These are phyloP conservation scores for Hypericum androsaemum DNA, from an alignment of 345 rosid species.

Conservation along the genomic window DNA sequence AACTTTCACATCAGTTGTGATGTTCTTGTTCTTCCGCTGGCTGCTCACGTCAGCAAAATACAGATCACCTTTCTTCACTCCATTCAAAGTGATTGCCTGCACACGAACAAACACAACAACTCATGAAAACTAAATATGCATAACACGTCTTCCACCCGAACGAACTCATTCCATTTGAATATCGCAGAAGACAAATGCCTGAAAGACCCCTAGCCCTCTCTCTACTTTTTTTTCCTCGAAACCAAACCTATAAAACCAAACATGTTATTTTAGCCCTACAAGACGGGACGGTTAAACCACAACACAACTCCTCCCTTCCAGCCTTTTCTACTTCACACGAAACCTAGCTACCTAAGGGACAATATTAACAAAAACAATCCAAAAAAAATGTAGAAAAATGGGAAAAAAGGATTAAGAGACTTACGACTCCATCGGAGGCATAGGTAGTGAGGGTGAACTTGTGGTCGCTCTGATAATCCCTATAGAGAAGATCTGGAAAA, in stretches of 20 bases:
- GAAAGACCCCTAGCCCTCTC: no score
- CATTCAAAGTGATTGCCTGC: conserved; percentile 28
- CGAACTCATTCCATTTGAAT: no score
- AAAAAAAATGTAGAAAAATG: neutral
- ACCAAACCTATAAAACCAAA: no score
- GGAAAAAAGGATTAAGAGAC: conserved; percentile 15
- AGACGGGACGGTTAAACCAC: no score
- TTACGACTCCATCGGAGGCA: conserved; percentile 68
- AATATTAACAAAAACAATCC: neutral
- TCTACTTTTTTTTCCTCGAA: no score
- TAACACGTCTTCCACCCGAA: neutral
- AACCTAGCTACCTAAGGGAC: no score
- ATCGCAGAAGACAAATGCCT: no score
- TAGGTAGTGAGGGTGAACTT: conserved; percentile 74
- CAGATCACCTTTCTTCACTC: conserved; percentile 23
- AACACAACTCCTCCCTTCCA: no score
- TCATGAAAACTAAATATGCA: neutral
- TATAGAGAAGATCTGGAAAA: conserved; percentile 69
- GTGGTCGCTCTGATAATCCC: conserved; percentile 84
- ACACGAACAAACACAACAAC: conserved; percentile 4
- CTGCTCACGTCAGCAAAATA: conserved; percentile 23
- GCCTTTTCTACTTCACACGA: no score
- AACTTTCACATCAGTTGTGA: conserved; percentile 28
- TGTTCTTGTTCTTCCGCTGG: conserved; percentile 27
- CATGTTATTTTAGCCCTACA: no score